Conservation (phyloP, 306 rosid species). For the Dalbergia cultrata region DNA sequence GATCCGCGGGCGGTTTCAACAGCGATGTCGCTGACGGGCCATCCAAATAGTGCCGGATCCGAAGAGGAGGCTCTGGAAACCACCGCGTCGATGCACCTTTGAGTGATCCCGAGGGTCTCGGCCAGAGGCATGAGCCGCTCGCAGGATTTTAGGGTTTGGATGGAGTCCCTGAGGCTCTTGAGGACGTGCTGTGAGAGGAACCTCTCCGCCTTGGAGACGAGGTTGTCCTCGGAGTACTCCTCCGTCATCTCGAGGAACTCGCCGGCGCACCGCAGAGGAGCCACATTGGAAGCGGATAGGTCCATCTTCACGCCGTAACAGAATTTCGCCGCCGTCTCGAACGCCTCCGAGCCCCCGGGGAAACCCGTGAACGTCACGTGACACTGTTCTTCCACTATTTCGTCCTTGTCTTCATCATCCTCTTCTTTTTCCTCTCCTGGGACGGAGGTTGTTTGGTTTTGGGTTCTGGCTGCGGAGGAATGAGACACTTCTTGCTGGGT, state of each 20-base stretch:
- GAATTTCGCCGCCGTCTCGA: conserved; percentile 92
- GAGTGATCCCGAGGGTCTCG: conserved; percentile 67
- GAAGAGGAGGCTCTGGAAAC: conserved; percentile 71
- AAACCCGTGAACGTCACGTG: conserved; percentile 68
- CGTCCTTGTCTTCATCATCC: conserved; percentile 63
- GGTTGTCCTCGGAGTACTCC: conserved; percentile 85
- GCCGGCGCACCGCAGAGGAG: conserved; percentile 92
- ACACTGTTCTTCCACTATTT: conserved; percentile 78
- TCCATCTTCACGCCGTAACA: conserved; percentile 95
- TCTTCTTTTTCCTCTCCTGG: conserved; percentile 6
- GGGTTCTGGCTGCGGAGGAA: conserved; percentile 42
- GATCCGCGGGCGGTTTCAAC: conserved; percentile 39
- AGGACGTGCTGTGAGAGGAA: conserved; percentile 73
- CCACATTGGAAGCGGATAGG: conserved; percentile 76
- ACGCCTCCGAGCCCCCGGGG: conserved; percentile 89
- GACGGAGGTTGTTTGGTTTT: conserved; percentile 26
- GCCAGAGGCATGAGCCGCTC: conserved; percentile 73
- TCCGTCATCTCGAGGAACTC: conserved; percentile 96
- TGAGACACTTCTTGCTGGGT: conserved; percentile 74
- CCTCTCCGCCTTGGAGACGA: conserved; percentile 83
- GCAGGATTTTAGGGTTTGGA: conserved; percentile 81
- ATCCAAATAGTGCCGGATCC: conserved; percentile 82
- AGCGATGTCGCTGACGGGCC: conserved; percentile 70
- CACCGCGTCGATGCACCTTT: conserved; percentile 74
- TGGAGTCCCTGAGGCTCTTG: conserved; percentile 76